Conservation (phyloP, 2,329 filamentous ascomycete genomes). For the Knufia petricola region DNA sequence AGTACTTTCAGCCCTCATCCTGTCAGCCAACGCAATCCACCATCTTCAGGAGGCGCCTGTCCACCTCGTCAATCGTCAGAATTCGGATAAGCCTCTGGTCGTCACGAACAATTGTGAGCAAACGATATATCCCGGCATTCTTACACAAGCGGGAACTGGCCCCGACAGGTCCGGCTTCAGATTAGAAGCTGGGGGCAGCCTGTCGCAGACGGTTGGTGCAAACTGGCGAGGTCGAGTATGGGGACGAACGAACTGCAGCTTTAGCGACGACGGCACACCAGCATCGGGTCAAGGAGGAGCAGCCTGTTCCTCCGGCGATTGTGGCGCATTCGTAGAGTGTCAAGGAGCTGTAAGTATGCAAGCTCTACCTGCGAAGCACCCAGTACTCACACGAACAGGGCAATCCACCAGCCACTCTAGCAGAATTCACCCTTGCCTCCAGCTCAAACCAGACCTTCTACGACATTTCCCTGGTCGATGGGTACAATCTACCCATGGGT, state of each 20-base stretch:
- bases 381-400: constrained; percentile 42
- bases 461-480: constrained; percentile 76
- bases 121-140: constrained; percentile 66
- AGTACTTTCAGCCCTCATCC: neutral
- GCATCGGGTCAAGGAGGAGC: constrained; percentile 38
- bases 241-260: constrained; percentile 76
- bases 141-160: constrained; percentile 61
- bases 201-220: constrained; percentile 52
- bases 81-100: constrained; percentile 47
- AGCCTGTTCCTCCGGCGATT: constrained; percentile 68
- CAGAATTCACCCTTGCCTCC: constrained; percentile 66
- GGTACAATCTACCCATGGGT: constrained; percentile 58
- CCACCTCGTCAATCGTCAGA: constrained; percentile 23
- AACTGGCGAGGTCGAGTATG: constrained; percentile 77
- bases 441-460: constrained; percentile 59
- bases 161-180: constrained; percentile 61
- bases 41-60: constrained; percentile 23
- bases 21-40: constrained; percentile 14
- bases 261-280: constrained; percentile 54
- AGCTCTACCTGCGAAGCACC: neutral
- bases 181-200: constrained; percentile 50
- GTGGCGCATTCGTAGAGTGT: constrained; percentile 60
- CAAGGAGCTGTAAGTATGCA: constrained; percentile 51
- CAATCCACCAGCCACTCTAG: constrained; percentile 62
- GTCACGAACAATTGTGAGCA: constrained; percentile 64